Percentiles rank a stretch among this genome's conserved stretches.
Evolutionary conservation across 2,329 filamentous ascomycete species (phyloP).

Genomic region (Blastomyces gilchristii): DNA sequence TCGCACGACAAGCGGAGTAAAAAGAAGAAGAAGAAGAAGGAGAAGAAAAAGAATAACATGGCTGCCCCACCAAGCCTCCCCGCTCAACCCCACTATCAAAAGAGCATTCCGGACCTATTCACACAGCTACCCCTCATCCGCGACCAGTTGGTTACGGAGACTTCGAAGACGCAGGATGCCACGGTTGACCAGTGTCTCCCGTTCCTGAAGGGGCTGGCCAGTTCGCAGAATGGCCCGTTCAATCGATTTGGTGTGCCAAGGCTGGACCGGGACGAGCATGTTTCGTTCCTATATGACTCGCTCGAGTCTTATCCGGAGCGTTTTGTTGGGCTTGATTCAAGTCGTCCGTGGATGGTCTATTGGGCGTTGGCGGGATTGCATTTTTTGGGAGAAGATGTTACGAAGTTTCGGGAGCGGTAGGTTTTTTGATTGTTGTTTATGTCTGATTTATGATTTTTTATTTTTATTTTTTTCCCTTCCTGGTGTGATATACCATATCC

Average conservation of each 20-base stretch:
- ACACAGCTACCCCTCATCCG: slow-evolving; percentile 48
- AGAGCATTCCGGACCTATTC: slow-evolving; percentile 32
- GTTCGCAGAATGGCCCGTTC: slow-evolving; percentile 42
- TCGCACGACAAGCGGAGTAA: not conserved
- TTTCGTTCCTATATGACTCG: slow-evolving; percentile 39
- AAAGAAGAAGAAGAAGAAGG: not conserved
- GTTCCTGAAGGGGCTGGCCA: slow-evolving; percentile 47
- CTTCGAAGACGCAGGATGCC: slow-evolving; percentile 56
- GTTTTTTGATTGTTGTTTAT: not conserved
- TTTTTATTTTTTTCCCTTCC: not conserved
- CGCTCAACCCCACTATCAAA: not conserved
- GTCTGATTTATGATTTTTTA: not conserved
- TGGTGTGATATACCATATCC: not conserved
- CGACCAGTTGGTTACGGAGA: slow-evolving; percentile 57
- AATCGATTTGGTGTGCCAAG: slow-evolving; percentile 65
- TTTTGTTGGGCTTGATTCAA: slow-evolving; percentile 71
- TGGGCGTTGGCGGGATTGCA: slow-evolving; percentile 73
- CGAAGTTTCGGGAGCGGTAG: slow-evolving; percentile 53
- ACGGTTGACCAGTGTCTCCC: slow-evolving; percentile 61
- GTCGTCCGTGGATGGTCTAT: slow-evolving; percentile 87
- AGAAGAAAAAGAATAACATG: slow-evolving; percentile 18
- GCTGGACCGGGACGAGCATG: slow-evolving; percentile 54
- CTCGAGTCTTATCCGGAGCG: slow-evolving; percentile 53
- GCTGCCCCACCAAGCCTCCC: slow-evolving; percentile 16
- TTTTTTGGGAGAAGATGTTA: slow-evolving; percentile 64